Evolutionary conservation across 306 rosid species (phyloP).

Genomic region (Amphicarpaea edgeworthii): DNA sequence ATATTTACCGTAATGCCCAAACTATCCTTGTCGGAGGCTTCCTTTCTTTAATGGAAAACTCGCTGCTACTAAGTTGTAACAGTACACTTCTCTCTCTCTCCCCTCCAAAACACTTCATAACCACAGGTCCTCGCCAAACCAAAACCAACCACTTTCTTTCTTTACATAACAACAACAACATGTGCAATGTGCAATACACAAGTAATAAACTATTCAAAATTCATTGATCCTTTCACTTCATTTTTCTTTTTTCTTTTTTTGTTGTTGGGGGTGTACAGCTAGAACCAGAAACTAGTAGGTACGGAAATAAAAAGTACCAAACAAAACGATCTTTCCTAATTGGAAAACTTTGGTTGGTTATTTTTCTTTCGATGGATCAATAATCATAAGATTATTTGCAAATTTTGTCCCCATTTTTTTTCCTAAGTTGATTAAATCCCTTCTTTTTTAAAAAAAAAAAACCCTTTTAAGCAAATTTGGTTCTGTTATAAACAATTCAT

Average conservation of each 20-base stretch:
- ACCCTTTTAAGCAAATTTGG: too few relatives aligned
- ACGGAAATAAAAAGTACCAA: too few relatives aligned
- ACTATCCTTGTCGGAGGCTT: conserved; percentile 54
- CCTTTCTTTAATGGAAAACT: conserved; percentile 43
- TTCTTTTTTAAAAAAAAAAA: too few relatives aligned
- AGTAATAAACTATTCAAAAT: not conserved
- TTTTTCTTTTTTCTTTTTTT: too few relatives aligned
- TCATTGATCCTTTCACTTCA: not conserved
- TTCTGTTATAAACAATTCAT: not conserved
- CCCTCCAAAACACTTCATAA: not conserved
- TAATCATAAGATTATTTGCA: too few relatives aligned
- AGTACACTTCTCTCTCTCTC: conserved; percentile 19
- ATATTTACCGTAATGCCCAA: conserved; percentile 44
- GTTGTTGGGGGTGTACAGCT: too few relatives aligned
- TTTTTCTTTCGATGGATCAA: too few relatives aligned
- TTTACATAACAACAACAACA: conserved; percentile 1
- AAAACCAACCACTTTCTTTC: not conserved
- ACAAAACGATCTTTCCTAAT: too few relatives aligned
- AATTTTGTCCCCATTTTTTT: too few relatives aligned
- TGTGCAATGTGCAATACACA: not conserved
- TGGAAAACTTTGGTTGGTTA: too few relatives aligned
- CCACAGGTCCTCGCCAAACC: not conserved
- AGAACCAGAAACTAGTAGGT: too few relatives aligned
- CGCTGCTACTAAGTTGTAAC: conserved; percentile 31
- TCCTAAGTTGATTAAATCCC: too few relatives aligned